A percentile compares a stretch with the other conserved stretches of the same genome.
phyloP scores from a whole-genome alignment of 2,329 filamentous ascomycete genomes.

The Clarireedia hainanense region DNA sequence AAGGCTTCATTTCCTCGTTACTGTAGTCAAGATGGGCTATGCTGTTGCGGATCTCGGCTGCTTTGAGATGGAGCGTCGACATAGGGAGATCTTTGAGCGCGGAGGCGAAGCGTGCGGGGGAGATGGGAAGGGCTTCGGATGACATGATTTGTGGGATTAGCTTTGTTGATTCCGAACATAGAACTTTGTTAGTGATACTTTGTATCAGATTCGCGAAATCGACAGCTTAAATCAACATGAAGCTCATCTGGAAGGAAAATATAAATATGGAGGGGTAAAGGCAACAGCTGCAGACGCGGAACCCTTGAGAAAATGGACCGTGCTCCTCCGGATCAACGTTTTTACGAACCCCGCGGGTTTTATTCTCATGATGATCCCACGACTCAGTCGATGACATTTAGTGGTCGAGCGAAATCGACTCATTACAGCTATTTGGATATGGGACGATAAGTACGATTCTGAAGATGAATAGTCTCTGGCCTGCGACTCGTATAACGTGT shows the following conservation, averaged over 20 bases:
- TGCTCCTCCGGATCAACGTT: neutral
- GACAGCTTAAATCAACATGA: no score
- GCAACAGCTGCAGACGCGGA: conserved; percentile 3
- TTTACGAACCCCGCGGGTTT: neutral
- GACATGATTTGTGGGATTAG: conserved; percentile 31
- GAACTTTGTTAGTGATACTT: neutral
- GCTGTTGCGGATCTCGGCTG: conserved; percentile 67
- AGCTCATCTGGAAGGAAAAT: neutral
- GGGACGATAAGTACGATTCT: conserved; percentile 9
- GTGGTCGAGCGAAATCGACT: neutral
- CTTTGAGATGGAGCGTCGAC: conserved; percentile 60
- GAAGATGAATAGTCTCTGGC: conserved; percentile 24
- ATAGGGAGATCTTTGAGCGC: conserved; percentile 61
- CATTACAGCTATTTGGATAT: conserved; percentile 4
- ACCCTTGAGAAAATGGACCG: neutral
- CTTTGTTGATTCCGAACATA: neutral
- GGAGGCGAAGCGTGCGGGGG: conserved; percentile 53
- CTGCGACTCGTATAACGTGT: conserved; percentile 19
- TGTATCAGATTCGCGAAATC: no score
- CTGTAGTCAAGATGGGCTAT: conserved; percentile 67
- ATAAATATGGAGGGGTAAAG: neutral
- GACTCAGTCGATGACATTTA: no score
- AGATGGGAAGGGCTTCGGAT: conserved; percentile 42
- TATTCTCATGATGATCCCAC: no score
- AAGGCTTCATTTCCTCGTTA: conserved; percentile 65